phyloP scores from a whole-genome alignment of 805 yeast species.

The Barnettozyma sucrosica region DNA sequence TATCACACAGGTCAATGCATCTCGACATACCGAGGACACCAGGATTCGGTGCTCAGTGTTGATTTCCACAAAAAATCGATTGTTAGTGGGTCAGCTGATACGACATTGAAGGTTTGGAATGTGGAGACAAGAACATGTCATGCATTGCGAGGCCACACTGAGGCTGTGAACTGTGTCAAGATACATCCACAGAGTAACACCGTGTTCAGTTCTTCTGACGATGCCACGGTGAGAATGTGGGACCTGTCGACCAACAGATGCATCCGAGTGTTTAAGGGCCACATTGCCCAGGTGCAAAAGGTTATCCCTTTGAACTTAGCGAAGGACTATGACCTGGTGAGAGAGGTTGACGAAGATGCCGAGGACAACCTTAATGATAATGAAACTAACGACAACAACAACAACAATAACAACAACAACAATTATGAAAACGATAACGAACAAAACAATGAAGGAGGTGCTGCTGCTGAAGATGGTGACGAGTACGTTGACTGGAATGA shows the following conservation, averaged over 20 bases:
- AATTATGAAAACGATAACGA: slow-evolving; percentile 12
- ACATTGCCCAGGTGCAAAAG: slow-evolving; percentile 89
- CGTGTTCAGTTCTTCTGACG: slow-evolving; percentile 85
- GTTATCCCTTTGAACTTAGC: slow-evolving; percentile 80
- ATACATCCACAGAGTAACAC: slow-evolving; percentile 75
- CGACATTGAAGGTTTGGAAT: slow-evolving; percentile 93
- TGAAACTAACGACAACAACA: slow-evolving; percentile 14
- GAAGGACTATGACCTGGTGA: slow-evolving; percentile 48
- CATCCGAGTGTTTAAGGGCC: slow-evolving; percentile 75
- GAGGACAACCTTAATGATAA: slow-evolving; percentile 15
- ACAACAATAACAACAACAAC: slow-evolving; percentile 22
- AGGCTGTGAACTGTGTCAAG: slow-evolving; percentile 87
- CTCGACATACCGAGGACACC: slow-evolving; percentile 90
- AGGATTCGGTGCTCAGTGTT: slow-evolving; percentile 76
- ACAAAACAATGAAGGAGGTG: slow-evolving; percentile 13
- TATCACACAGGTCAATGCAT: slow-evolving; percentile 91
- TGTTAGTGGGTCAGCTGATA: slow-evolving; percentile 91
- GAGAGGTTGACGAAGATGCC: slow-evolving; percentile 29
- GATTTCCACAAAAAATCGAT: slow-evolving; percentile 77
- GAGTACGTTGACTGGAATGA: slow-evolving; percentile 24
- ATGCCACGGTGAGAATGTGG: slow-evolving; percentile 93
- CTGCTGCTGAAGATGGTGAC: slow-evolving; percentile 23
- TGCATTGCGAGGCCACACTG: slow-evolving; percentile 89
- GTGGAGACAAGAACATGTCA: slow-evolving; percentile 89
- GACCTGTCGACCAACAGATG: slow-evolving; percentile 77